Evolutionary conservation across 169 alveolate genomes (phyloP).

Genomic region (Plasmodium ovale): DNA sequence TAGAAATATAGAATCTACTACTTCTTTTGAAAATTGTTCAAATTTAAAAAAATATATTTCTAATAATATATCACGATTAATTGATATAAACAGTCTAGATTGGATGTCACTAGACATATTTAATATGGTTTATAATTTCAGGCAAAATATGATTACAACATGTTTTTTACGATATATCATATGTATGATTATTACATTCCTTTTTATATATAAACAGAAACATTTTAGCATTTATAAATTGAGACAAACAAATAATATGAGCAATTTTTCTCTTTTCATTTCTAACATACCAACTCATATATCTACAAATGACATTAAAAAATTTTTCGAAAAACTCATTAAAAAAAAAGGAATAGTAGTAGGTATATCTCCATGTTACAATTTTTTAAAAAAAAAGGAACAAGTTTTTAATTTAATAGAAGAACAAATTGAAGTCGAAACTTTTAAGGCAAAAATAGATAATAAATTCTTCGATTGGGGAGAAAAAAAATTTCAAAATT

Average conservation of each 20-base stretch:
- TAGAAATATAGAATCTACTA: conserved; percentile 33
- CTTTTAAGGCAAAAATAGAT: conserved; percentile 12
- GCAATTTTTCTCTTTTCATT: conserved; percentile 8
- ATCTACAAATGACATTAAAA: conserved; percentile 10
- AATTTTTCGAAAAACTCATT: conserved; percentile 26
- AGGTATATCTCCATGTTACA: conserved; percentile 16
- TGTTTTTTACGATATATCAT: conserved; percentile 24
- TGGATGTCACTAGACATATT: conserved; percentile 40
- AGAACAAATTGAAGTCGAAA: conserved; percentile 23
- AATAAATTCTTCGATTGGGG: background rate
- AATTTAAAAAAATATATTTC: conserved; percentile 38
- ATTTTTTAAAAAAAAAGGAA: conserved; percentile 10
- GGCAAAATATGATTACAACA: background rate
- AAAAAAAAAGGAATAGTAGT: conserved; percentile 38
- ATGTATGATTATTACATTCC: conserved; percentile 34
- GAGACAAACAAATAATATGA: background rate
- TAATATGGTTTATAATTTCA: conserved; percentile 9
- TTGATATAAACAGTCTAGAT: conserved; percentile 24
- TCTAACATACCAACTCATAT: conserved; percentile 5
- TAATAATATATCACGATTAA: conserved; percentile 17
- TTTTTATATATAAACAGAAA: conserved; percentile 25
- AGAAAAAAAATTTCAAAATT: too few species aligned
- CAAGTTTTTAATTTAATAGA: conserved; percentile 15
- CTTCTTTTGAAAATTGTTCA: conserved; percentile 35
- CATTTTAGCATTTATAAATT: background rate